These are phyloP conservation scores for Penicillium maclennaniae DNA, from an alignment of 495 filamentous ascomycete genomes.

Conservation along the genomic window DNA sequence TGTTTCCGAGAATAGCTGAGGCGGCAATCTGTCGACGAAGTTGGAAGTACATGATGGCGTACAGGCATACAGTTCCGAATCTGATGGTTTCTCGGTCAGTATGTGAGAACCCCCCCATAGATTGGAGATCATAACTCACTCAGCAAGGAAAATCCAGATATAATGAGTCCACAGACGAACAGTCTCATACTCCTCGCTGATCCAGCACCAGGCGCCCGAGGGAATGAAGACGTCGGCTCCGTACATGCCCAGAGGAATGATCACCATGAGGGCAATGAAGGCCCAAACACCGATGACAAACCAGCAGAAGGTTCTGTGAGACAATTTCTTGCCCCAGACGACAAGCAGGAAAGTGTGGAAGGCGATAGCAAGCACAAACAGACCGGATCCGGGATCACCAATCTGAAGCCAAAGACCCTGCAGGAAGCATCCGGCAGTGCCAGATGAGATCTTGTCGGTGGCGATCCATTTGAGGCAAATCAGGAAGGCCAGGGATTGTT, in stretches of 20 bases:
- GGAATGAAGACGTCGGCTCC: slow-evolving; percentile 58
- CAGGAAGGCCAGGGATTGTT: slow-evolving; percentile 64
- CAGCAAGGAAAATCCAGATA: slow-evolving; percentile 71
- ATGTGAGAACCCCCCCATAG: neutral
- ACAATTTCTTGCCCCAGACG: slow-evolving; percentile 54
- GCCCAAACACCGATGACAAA: slow-evolving; percentile 53
- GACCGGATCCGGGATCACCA: slow-evolving; percentile 65
- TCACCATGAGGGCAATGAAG: slow-evolving; percentile 55
- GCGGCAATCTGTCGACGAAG: slow-evolving; percentile 48
- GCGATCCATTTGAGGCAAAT: slow-evolving; percentile 60
- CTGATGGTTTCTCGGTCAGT: neutral
- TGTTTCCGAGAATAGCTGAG: slow-evolving; percentile 37
- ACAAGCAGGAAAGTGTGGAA: slow-evolving; percentile 66
- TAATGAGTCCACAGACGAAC: slow-evolving; percentile 72
- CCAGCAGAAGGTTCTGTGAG: slow-evolving; percentile 49
- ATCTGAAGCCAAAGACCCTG: slow-evolving; percentile 70
- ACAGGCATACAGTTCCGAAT: slow-evolving; percentile 60
- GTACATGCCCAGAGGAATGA: slow-evolving; percentile 50
- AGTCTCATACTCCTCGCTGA: slow-evolving; percentile 54
- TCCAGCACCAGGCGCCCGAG: slow-evolving; percentile 71
- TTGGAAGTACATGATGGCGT: slow-evolving; percentile 60
- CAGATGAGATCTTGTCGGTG: slow-evolving; percentile 52
- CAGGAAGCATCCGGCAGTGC: slow-evolving; percentile 56
- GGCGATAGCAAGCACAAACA: slow-evolving; percentile 68
- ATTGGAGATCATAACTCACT: slow-evolving; percentile 16